Percentiles rank a stretch among this genome's conserved stretches.
phyloP scores from a whole-genome alignment of 2,329 filamentous ascomycete genomes.

The Aspergillus floridensis region DNA sequence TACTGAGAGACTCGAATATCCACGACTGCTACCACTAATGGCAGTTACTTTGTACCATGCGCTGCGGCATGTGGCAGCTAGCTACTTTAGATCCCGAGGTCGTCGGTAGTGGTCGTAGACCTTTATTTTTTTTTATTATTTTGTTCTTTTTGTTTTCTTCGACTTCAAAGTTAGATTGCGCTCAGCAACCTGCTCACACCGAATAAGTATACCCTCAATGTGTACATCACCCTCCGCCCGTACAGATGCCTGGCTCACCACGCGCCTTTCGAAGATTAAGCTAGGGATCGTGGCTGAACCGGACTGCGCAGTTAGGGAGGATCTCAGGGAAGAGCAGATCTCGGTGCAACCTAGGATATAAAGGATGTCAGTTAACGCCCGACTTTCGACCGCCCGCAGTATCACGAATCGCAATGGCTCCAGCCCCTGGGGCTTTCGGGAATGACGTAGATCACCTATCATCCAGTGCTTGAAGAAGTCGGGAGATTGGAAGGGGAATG shows the following conservation, averaged over 20 bases:
- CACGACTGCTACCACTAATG: background rate
- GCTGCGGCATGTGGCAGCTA: too few species aligned
- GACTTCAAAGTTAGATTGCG: background rate
- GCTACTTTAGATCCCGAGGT: background rate
- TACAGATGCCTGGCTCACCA: background rate
- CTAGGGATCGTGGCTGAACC: background rate
- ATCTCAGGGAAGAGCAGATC: background rate
- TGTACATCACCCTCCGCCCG: background rate
- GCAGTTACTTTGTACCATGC: background rate
- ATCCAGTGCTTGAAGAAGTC: background rate
- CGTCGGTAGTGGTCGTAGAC: background rate
- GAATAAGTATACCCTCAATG: too few species aligned
- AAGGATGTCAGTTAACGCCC: background rate
- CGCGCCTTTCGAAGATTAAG: background rate
- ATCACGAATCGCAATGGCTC: background rate
- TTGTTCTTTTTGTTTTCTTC: too few species aligned
- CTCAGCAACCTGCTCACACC: background rate
- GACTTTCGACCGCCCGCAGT: background rate
- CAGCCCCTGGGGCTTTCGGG: background rate
- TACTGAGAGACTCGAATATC: background rate
- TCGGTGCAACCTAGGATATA: background rate
- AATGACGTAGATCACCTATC: constrained; percentile 3
- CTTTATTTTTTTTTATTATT: too few species aligned
- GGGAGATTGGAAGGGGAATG: background rate
- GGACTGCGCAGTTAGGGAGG: constrained; percentile 3